Conservation (phyloP, 352 stramenopile species). For the Phytophthora syringae region DNA sequence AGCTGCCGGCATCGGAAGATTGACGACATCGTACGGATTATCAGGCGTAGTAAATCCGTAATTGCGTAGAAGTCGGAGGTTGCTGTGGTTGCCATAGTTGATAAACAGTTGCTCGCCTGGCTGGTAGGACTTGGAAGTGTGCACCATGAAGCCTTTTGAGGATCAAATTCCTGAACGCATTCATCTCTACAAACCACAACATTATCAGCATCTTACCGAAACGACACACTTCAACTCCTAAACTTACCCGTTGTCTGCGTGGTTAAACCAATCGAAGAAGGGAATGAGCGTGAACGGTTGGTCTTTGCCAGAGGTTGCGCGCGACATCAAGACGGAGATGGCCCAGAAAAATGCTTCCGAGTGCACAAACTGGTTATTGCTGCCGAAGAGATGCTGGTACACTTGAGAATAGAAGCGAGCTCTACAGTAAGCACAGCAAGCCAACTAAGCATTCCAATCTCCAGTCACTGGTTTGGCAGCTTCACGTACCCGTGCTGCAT, state of each 20-base stretch:
- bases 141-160: constrained; percentile 65
- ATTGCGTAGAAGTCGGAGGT: constrained; percentile 77
- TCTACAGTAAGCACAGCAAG: constrained; percentile 31
- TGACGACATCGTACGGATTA: constrained; percentile 55
- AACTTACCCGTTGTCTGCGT: constrained; percentile 60
- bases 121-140: constrained; percentile 62
- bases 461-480: background rate
- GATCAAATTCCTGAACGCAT: constrained; percentile 69
- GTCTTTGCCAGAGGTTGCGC: constrained; percentile 70
- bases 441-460: background rate
- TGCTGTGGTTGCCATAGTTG: constrained; percentile 77
- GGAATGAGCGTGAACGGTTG: constrained; percentile 87
- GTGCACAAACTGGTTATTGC: constrained; percentile 55
- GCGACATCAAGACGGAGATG: constrained; percentile 81
- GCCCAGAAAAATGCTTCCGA: constrained; percentile 81
- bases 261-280: constrained; percentile 91
- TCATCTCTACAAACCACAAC: constrained; percentile 56
- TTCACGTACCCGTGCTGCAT: constrained; percentile 69
- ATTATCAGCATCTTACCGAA: background rate
- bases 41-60: constrained; percentile 68
- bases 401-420: constrained; percentile 71
- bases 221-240: background rate
- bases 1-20: constrained; percentile 41
- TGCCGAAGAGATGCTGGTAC: constrained; percentile 76
- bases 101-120: constrained; percentile 81